phyloP scores from a whole-genome alignment of 257 asterid species.

The Leonotis leonurus region DNA sequence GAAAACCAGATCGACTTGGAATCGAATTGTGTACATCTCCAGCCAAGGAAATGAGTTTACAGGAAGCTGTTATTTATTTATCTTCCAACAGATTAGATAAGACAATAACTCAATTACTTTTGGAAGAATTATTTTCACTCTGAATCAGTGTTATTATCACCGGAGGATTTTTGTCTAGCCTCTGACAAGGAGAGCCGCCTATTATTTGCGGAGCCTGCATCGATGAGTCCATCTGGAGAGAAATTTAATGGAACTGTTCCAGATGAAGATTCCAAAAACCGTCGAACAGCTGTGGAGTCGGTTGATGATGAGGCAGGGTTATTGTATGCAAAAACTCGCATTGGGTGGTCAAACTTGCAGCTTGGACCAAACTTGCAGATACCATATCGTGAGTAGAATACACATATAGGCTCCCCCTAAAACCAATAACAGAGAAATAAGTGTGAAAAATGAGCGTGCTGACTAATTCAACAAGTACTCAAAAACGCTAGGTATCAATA shows the following conservation, averaged over 20 bases:
- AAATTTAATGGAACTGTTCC: constrained; percentile 58
- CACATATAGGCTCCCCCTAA: constrained; percentile 90
- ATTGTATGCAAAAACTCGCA: constrained; percentile 64
- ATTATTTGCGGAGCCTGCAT: constrained; percentile 52
- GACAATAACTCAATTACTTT: constrained; percentile 28
- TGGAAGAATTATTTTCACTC: constrained; percentile 51
- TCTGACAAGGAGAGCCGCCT: constrained; percentile 60
- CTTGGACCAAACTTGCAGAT: constrained; percentile 98
- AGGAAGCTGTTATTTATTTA: constrained; percentile 50
- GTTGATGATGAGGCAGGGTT: constrained; percentile 53
- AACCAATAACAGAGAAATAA: constrained; percentile 23
- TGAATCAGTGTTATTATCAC: constrained; percentile 68
- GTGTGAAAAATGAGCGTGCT: constrained; percentile 8
- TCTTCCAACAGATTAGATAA: constrained; percentile 42
- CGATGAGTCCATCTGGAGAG: constrained; percentile 64
- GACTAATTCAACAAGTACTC: constrained; percentile 3
- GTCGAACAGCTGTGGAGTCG: constrained; percentile 52
- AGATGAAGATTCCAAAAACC: constrained; percentile 59
- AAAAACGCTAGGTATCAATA: not conserved
- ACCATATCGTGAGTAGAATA: constrained; percentile 90
- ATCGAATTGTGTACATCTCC: constrained; percentile 60
- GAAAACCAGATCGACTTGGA: constrained; percentile 46
- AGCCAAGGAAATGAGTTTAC: constrained; percentile 63
- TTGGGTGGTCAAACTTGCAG: constrained; percentile 99
- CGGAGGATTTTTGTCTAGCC: constrained; percentile 64